Conservation (phyloP, 1,139 yeast species). For the Blastobotrys petasosporus region DNA sequence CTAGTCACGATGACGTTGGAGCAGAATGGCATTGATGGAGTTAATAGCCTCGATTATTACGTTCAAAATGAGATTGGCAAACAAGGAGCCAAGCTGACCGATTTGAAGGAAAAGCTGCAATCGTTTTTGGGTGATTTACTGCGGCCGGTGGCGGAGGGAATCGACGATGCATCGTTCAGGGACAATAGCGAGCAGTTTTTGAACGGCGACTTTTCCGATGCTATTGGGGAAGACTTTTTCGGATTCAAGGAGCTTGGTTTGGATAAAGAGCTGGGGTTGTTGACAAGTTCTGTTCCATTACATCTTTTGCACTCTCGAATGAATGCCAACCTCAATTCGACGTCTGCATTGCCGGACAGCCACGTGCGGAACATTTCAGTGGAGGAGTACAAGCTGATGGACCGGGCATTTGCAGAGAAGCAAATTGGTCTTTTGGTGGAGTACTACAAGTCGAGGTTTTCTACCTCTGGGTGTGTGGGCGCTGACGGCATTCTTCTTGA, state of each 20-base stretch:
- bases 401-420: slow-evolving; percentile 43
- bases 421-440: slow-evolving; percentile 59
- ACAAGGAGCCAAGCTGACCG: slow-evolving; percentile 63
- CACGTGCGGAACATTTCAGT: slow-evolving; percentile 5
- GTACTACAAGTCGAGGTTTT: slow-evolving; percentile 41
- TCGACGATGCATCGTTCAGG: slow-evolving; percentile 70
- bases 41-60: slow-evolving; percentile 69
- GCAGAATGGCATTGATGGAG: slow-evolving; percentile 81
- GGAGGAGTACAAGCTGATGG: slow-evolving; percentile 36
- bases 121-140: slow-evolving; percentile 70
- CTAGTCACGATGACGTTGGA: slow-evolving; percentile 56
- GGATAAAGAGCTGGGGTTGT: slow-evolving; percentile 85
- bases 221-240: slow-evolving; percentile 87
- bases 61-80: slow-evolving; percentile 67
- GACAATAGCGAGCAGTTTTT: slow-evolving; percentile 92
- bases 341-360: slow-evolving; percentile 6
- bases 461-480: slow-evolving; percentile 23
- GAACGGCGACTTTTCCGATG: slow-evolving; percentile 90
- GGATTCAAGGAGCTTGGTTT: slow-evolving; percentile 92
- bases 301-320: slow-evolving; percentile 79
- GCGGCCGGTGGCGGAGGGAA: slow-evolving; percentile 64
- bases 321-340: slow-evolving; percentile 31
- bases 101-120: slow-evolving; percentile 63
- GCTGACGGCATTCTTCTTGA: slow-evolving; percentile 48
- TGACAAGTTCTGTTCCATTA: slow-evolving; percentile 81